Percentiles rank a stretch among this genome's conserved stretches.
Evolutionary conservation across 2,329 filamentous ascomycete genomes (phyloP).

Genomic region (Colletotrichum sp.): DNA sequence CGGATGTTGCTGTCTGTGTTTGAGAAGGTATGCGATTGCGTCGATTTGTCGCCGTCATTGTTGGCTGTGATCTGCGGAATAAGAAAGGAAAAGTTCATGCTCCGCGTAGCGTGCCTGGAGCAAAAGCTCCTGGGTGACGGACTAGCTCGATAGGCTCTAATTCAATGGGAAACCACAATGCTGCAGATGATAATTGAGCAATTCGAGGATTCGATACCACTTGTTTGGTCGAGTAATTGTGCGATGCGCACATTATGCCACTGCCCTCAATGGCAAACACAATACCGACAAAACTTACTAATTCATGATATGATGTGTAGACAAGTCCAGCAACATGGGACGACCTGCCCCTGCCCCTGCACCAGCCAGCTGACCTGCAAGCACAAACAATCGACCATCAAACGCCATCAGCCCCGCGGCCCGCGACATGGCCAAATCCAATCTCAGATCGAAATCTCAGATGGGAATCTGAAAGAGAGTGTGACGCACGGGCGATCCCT

Average conservation of each 20-base stretch:
- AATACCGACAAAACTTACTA: background rate
- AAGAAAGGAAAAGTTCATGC: background rate
- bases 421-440: background rate
- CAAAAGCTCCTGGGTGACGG: background rate
- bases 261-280: fast-evolving
- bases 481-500: background rate
- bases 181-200: background rate
- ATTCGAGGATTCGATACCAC: too few species aligned
- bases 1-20: background rate
- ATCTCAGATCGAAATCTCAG: background rate
- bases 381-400: background rate
- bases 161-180: background rate
- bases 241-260: background rate
- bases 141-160: too few species aligned
- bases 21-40: background rate
- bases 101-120: background rate
- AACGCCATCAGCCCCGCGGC: background rate
- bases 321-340: background rate
- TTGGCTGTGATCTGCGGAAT: background rate
- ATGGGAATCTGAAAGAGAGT: constrained; percentile 7
- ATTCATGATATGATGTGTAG: background rate
- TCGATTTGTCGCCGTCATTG: background rate
- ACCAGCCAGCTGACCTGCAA: background rate
- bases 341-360: background rate
- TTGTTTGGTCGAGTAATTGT: background rate